These are phyloP conservation scores for Ambispora gerdemannii DNA, from an alignment of 192 early-diverging fungal genomes.

Conservation along the genomic window DNA sequence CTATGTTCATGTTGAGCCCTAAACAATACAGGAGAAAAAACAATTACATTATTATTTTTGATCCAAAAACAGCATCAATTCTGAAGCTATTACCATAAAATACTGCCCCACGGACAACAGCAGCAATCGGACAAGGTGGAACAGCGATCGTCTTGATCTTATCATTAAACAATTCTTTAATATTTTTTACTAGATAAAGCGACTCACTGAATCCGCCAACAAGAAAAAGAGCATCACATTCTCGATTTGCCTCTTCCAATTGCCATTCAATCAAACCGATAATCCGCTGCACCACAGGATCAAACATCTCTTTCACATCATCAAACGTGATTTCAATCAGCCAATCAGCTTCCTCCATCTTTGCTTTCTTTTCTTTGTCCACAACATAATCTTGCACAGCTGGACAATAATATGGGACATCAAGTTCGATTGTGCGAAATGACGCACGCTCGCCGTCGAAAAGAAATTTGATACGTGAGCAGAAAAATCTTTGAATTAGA, in stretches of 20 bases:
- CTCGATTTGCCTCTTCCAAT: constrained; percentile 33
- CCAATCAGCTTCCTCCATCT: constrained; percentile 13
- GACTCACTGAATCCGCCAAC: constrained; percentile 56
- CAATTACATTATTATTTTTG: too few relatives aligned
- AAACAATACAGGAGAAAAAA: too few relatives aligned
- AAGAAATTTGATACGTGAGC: not conserved
- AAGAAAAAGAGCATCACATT: constrained; percentile 45
- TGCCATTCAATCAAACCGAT: constrained; percentile 43
- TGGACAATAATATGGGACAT: not conserved
- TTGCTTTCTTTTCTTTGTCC: not conserved
- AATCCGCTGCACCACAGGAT: constrained; percentile 42
- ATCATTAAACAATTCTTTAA: constrained; percentile 36
- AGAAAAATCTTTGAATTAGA: constrained; percentile 21
- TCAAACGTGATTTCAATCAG: not conserved
- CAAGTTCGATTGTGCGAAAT: not conserved
- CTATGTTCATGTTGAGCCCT: not conserved
- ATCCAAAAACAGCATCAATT: too few relatives aligned
- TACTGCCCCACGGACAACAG: constrained; percentile 51
- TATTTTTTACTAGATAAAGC: constrained; percentile 37
- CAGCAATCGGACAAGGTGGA: constrained; percentile 45
- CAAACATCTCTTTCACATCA: constrained; percentile 45
- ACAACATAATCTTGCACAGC: constrained; percentile 6
- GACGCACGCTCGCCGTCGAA: not conserved
- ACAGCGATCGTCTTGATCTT: constrained; percentile 36
- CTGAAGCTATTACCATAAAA: constrained; percentile 37